Conservation (phyloP, 2,329 filamentous ascomycete species). For the Aspergillus sclerotialis region DNA sequence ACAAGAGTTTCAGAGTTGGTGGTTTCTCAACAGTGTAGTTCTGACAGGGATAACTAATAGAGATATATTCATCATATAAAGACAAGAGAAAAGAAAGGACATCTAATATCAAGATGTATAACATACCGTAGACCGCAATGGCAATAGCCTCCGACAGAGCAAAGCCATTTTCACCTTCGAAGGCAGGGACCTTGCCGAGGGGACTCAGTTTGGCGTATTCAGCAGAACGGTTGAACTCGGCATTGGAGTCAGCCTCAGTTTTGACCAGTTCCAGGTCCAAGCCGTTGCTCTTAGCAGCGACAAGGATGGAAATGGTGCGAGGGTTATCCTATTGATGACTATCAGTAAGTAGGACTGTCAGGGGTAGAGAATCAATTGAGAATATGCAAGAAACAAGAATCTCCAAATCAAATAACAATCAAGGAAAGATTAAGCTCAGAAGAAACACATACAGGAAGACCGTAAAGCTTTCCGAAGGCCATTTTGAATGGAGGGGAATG, state of each 20-base stretch:
- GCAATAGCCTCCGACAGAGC: conserved; percentile 83
- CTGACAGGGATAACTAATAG: conserved; percentile 98
- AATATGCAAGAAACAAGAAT: background rate
- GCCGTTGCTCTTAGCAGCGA: conserved; percentile 95
- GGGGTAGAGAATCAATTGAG: conserved; percentile 2
- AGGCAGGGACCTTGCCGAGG: conserved; percentile 87
- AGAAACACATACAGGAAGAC: conserved; percentile 61
- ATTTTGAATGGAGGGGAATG: conserved; percentile 51
- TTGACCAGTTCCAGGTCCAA: conserved; percentile 82
- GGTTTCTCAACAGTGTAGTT: conserved; percentile 75
- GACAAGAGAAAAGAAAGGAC: conserved; percentile 6
- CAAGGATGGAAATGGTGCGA: conserved; percentile 80
- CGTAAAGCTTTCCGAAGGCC: conserved; percentile 98
- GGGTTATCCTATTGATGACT: conserved; percentile 63
- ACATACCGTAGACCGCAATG: conserved; percentile 96
- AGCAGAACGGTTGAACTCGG: conserved; percentile 55
- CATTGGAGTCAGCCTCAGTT: conserved; percentile 45
- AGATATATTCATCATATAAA: conserved; percentile 67
- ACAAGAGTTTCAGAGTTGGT: conserved; percentile 74
- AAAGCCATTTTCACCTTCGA: conserved; percentile 88
- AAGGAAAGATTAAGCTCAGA: background rate
- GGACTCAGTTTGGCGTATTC: conserved; percentile 83
- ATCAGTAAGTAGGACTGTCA: conserved; percentile 14
- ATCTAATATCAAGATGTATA: conserved; percentile 11
- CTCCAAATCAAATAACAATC: background rate